Conservation (phyloP, 768 basidiomycete genomes). For the Naganishia onofrii region DNA sequence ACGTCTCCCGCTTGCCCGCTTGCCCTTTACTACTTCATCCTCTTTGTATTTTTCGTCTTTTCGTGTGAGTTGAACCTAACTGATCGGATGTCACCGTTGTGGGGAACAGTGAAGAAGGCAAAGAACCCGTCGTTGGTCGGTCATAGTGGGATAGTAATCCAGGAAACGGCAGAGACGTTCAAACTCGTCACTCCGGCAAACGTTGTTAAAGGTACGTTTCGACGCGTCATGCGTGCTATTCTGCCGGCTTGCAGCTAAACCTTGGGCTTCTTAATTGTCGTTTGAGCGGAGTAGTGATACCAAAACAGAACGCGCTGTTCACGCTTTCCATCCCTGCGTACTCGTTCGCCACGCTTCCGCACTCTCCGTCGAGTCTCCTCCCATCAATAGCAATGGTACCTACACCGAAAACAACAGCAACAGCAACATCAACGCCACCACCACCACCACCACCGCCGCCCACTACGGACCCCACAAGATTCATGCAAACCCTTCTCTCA, state of each 20-base stretch:
- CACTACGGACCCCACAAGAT: background rate
- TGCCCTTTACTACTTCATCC: background rate
- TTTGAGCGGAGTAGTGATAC: slow-evolving; percentile 35
- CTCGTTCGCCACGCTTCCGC: slow-evolving; percentile 31
- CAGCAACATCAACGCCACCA: background rate
- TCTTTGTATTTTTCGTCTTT: background rate
- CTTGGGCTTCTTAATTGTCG: background rate
- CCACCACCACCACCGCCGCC: background rate
- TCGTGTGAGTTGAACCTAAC: too few species aligned
- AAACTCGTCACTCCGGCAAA: slow-evolving; percentile 35
- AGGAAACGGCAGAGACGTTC: slow-evolving; percentile 49
- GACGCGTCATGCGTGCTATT: too few species aligned
- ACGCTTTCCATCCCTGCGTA: slow-evolving; percentile 43
- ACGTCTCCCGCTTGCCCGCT: background rate
- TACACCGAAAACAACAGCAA: background rate
- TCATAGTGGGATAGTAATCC: slow-evolving; percentile 42
- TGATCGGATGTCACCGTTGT: background rate
- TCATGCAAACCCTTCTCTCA: slow-evolving; percentile 25
- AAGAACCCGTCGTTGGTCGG: slow-evolving; percentile 38
- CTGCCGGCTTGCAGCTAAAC: too few species aligned
- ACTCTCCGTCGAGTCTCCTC: slow-evolving; percentile 3
- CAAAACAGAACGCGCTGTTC: slow-evolving; percentile 46
- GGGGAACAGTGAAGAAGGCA: slow-evolving; percentile 27
- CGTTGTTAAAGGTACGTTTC: slow-evolving; percentile 28
- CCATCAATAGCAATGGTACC: background rate